Percentiles rank a stretch among this genome's conserved stretches.
Evolutionary conservation across 345 rosid species (phyloP).

Genomic region (Leavenworthia alabamica): DNA sequence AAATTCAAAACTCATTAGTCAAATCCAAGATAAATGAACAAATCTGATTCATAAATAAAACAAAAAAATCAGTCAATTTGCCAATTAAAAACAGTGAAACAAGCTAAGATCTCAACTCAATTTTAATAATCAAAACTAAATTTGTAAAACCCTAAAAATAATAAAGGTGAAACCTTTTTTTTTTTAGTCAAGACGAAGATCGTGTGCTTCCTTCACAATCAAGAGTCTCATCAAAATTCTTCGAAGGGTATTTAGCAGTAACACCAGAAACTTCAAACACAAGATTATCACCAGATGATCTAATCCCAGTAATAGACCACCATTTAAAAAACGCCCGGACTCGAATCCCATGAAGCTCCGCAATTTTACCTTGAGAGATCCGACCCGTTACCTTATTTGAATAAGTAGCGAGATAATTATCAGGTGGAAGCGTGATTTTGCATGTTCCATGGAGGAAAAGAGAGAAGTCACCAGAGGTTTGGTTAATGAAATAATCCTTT

Average conservation of each 20-base stretch:
- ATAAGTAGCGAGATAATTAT: constrained; percentile 86
- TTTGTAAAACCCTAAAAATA: neutral
- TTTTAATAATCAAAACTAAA: neutral
- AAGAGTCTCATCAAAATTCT: constrained; percentile 61
- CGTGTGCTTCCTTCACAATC: constrained; percentile 60
- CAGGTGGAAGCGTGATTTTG: constrained; percentile 76
- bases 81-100: neutral
- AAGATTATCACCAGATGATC: constrained; percentile 63
- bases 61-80: neutral
- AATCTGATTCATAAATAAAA: neutral
- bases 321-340: constrained; percentile 73
- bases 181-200: constrained; percentile 40
- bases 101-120: neutral
- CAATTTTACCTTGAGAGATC: constrained; percentile 60
- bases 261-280: constrained; percentile 72
- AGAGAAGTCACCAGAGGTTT: constrained; percentile 64
- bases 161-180: constrained; percentile 6
- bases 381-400: constrained; percentile 59
- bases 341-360: constrained; percentile 68
- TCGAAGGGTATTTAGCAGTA: constrained; percentile 66
- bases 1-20: neutral
- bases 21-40: neutral
- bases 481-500: constrained; percentile 45
- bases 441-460: constrained; percentile 61
- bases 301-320: constrained; percentile 89